phyloP scores from a whole-genome alignment of 1,139 yeast species.

The Ogataea hybrid region DNA sequence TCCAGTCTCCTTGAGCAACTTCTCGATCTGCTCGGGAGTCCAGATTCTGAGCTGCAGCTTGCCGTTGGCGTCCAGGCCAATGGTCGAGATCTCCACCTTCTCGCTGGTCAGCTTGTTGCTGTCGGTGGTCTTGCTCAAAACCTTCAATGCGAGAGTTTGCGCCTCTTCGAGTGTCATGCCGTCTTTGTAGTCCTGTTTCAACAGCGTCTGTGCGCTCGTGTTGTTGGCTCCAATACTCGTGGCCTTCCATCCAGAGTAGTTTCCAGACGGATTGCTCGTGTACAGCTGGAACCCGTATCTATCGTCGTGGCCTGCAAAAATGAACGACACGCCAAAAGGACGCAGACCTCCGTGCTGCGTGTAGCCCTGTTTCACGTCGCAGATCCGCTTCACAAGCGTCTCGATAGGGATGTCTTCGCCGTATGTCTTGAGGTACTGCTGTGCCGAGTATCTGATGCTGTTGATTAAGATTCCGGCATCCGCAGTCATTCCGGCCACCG shows the following conservation, averaged over 20 bases:
- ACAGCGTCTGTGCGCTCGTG: constrained; percentile 90
- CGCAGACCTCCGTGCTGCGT: constrained; percentile 98
- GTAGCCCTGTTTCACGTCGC: constrained; percentile 96
- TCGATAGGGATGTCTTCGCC: constrained; percentile 94
- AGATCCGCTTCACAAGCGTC: constrained; percentile 78
- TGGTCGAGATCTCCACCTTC: constrained; percentile 87
- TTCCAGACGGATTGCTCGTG: constrained; percentile 96
- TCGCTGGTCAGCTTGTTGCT: constrained; percentile 81
- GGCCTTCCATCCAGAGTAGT: constrained; percentile 98
- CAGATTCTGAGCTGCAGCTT: constrained; percentile 70
- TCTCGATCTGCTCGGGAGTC: constrained; percentile 75
- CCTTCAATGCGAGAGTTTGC: constrained; percentile 84
- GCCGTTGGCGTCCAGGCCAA: constrained; percentile 48
- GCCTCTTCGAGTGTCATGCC: constrained; percentile 77
- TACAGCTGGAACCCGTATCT: constrained; percentile 87
- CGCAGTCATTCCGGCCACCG: constrained; percentile 98
- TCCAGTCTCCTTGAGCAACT: constrained; percentile 70
- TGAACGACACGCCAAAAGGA: constrained; percentile 96
- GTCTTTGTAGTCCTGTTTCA: constrained; percentile 93
- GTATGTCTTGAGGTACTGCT: constrained; percentile 77
- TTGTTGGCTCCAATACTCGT: constrained; percentile 96
- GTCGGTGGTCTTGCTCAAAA: constrained; percentile 93
- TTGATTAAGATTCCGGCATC: constrained; percentile 93
- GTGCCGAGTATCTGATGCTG: constrained; percentile 84
- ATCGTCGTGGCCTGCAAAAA: constrained; percentile 95